Evolutionary conservation across 495 filamentous ascomycete species (phyloP), one percentile per base, ranked within the genome.

Genomic region (Penicillium flavigenum): DNA sequence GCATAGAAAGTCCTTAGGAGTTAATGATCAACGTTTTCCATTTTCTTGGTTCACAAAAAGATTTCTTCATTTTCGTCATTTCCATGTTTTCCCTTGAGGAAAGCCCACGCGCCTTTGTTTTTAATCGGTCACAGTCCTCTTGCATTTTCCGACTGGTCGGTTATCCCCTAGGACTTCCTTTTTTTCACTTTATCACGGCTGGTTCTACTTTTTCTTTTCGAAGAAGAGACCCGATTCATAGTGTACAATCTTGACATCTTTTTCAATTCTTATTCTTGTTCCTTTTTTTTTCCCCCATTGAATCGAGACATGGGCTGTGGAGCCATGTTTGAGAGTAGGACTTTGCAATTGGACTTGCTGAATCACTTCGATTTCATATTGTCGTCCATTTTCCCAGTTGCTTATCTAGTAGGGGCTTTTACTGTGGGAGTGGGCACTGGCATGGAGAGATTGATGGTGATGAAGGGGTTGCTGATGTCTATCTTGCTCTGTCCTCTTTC

Each of bases 1-100:
- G 73, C 73, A 78, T 78, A 78, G 75, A 75, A 39, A 55, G 52
- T 66, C 60, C 63, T 68, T 71, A 64, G 72, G 71, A 72, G 72
- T 53, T 74, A 73, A 73, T 75, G 70, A 76, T 74, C 67, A 74
- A 76, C 69, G 71, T 27, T 71, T 73, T 67, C 64, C 62, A 58
- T 72, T 70, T 63, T 69, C 66, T 68, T 70, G 64, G 38, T 61
- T 57, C 58, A 52, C 41, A 46, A 69, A 74, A 76, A 76, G 70
- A 73, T 69, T 74, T 68, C 60, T 49, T 51, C 51, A 63, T 65
- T 63, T 57, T 54, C 38, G 58, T 58, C 54, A 58, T 55, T 57
- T 59, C 44, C 57, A 59, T 57, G 61, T 56, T 56, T 47, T 42
- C 54, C 58, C 54, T 17, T 31, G 51, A 32, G 38, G 16, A 20